Percentiles rank a stretch among this genome's conserved stretches.
Conservation (phyloP, 164 flowering plant species). For the Buxus sempervirens region DNA sequence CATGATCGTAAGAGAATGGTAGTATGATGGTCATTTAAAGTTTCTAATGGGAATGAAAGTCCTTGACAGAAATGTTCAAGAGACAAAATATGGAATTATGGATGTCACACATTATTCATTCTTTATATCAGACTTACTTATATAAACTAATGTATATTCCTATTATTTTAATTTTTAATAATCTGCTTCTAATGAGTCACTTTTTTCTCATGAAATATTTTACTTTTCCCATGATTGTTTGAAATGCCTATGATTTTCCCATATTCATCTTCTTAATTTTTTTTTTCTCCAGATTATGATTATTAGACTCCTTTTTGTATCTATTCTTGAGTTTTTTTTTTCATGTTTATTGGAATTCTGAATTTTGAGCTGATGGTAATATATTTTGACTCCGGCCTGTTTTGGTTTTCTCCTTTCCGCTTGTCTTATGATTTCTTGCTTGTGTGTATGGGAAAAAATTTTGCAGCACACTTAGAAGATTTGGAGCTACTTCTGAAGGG, state of each 20-base stretch:
- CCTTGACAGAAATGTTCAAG: too few species aligned
- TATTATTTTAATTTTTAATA: too few species aligned
- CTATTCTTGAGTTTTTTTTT: background rate
- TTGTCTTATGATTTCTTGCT: background rate
- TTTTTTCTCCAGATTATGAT: background rate
- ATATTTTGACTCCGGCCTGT: background rate
- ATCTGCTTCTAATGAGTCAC: background rate
- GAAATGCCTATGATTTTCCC: background rate
- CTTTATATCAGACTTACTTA: too few species aligned
- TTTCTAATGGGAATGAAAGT: too few species aligned
- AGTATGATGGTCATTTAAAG: too few species aligned
- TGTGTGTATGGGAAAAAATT: slow-evolving; percentile 1
- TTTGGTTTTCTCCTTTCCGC: background rate
- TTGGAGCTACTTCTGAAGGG: slow-evolving; percentile 89
- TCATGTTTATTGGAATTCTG: background rate
- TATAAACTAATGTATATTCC: too few species aligned
- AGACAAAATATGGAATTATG: too few species aligned
- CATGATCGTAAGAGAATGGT: too few species aligned
- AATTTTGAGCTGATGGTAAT: background rate
- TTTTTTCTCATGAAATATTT: background rate
- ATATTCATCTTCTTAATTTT: background rate
- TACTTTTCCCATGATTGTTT: background rate
- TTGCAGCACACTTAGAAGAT: slow-evolving; percentile 64
- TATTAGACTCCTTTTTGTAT: too few species aligned
- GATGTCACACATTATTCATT: too few species aligned